These are phyloP conservation scores for Aquanectria penicillioides DNA, from an alignment of 2,329 filamentous ascomycete genomes.

Conservation along the genomic window DNA sequence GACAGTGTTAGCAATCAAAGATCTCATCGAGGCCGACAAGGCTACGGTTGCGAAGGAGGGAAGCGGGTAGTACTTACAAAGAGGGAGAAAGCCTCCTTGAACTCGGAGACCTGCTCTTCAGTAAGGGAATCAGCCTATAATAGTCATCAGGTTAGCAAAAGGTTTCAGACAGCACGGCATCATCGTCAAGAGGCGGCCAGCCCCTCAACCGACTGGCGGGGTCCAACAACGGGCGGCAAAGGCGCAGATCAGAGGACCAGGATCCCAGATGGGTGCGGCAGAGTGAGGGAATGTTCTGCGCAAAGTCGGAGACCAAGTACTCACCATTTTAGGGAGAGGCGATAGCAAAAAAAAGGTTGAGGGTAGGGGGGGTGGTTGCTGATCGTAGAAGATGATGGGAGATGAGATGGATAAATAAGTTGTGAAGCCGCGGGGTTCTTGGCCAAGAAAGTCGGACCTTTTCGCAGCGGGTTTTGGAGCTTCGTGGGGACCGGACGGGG, in stretches of 20 bases:
- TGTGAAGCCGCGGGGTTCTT: slow-evolving; percentile 43
- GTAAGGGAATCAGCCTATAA: slow-evolving; percentile 94
- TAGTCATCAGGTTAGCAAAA: slow-evolving; percentile 36
- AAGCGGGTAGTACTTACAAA: slow-evolving; percentile 76
- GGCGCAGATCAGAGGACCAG: slow-evolving; percentile 21
- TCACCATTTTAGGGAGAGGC: slow-evolving; percentile 43
- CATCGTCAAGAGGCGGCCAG: slow-evolving; percentile 34
- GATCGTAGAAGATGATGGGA: slow-evolving; percentile 39
- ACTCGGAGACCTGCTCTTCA: slow-evolving; percentile 99
- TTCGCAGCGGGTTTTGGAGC: slow-evolving; percentile 39
- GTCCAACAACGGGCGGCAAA: slow-evolving; percentile 34
- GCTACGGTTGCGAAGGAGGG: not conserved
- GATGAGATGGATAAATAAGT: slow-evolving; percentile 46
- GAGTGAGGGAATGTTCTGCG: slow-evolving; percentile 5
- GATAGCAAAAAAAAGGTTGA: slow-evolving; percentile 31
- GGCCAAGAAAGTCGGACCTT: slow-evolving; percentile 43
- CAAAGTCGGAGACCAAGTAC: slow-evolving; percentile 22
- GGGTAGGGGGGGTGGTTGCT: slow-evolving; percentile 35
- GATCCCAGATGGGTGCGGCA: slow-evolving; percentile 14
- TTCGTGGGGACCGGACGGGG: slow-evolving; percentile 38
- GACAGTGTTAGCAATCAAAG: slow-evolving; percentile 38
- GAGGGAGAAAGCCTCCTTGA: slow-evolving; percentile 99
- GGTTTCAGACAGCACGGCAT: slow-evolving; percentile 24
- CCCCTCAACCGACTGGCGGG: slow-evolving; percentile 41
- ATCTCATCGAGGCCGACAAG: slow-evolving; percentile 1